Base-by-base conservation (phyloP, 768 basidiomycete genomes). In the Amanita polypyramis region DNA sequence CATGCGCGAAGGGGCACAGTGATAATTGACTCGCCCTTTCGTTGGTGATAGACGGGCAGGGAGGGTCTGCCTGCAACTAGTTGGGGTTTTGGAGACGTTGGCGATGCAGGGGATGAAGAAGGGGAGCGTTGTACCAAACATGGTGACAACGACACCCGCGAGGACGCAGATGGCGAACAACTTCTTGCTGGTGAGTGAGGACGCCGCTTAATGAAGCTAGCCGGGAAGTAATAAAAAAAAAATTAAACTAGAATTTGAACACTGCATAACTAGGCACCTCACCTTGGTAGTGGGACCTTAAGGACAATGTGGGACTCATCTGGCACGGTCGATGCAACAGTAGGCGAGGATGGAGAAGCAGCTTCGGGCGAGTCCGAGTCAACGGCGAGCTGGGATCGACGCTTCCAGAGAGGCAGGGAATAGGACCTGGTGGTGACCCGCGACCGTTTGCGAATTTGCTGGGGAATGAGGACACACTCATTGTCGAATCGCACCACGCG, bases 391-490 rank as follows among this genome's bases (percentile, higher is more conserved):
- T 51, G 38, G 45, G 59, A 48, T 53, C 47, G 42, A 36, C 42
- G 53, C 47, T 49, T 74, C 79, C 84, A 87, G 35, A 88, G 61
- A 0, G 85, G 83, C 49, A 88, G 66, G 0, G 80, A 71, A 53
- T 81, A 83, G 3, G 80, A 79, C 56, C 76, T 85, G 21, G 78
- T 79, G 54, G 80, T 59, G 40, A 84, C 64, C 37, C 71, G 66
- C 20, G 78, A 70, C 21, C 72, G 63, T 45, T 69, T 75, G 3
- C 68, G 64, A 43, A 65, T 61, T 59, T 1, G 57, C 44, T 82
- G 76, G n/a, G 85, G 85, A 48, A 89, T 88, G 56, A 89, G 73
- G 3, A 85, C 67, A 51, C 86, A 88, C 56, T 82, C 74, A 45
- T 70, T 67, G 67, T 88, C 77, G 63, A 89, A 89, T 48, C 85